These are phyloP conservation scores for Aphanomyces stellatus DNA, from an alignment of 352 stramenopile genomes.

Conservation along the genomic window DNA sequence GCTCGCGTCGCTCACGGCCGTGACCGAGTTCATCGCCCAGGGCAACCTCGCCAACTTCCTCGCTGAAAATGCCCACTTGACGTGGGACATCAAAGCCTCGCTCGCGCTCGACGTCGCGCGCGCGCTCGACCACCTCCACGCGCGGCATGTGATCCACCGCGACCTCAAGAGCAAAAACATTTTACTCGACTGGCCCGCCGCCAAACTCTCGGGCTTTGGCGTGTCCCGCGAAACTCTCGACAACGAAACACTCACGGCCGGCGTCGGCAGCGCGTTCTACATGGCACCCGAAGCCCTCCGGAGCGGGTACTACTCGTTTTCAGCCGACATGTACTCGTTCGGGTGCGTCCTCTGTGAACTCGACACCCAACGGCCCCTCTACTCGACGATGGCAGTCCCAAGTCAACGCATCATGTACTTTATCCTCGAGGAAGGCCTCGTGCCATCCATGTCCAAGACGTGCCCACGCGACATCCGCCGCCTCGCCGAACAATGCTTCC, in stretches of 20 bases:
- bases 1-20: not conserved
- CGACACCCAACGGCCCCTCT: slow-evolving; percentile 43
- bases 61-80: not conserved
- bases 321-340: slow-evolving; percentile 18
- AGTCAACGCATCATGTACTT: not conserved
- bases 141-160: not conserved
- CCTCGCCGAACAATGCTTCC: slow-evolving; percentile 9
- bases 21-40: slow-evolving; percentile 11
- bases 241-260: not conserved
- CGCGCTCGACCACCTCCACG: not conserved
- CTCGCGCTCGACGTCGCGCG: not conserved
- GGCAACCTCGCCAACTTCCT: slow-evolving; percentile 5
- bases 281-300: slow-evolving; percentile 11
- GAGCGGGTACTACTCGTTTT: not conserved
- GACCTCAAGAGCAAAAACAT: slow-evolving; percentile 16
- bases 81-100: slow-evolving; percentile 2
- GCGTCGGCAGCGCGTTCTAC: not conserved
- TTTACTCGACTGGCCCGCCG: not conserved
- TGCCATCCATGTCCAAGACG: not conserved
- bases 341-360: slow-evolving; percentile 33
- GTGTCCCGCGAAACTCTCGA: not conserved
- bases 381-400: slow-evolving; percentile 25
- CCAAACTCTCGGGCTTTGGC: slow-evolving; percentile 3
- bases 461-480: not conserved
- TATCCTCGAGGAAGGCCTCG: slow-evolving; percentile 10